Percentiles rank a stretch among this genome's conserved stretches.
Conservation (phyloP, 441 rosid genomes). For the Euphorbia neoarborescens region DNA sequence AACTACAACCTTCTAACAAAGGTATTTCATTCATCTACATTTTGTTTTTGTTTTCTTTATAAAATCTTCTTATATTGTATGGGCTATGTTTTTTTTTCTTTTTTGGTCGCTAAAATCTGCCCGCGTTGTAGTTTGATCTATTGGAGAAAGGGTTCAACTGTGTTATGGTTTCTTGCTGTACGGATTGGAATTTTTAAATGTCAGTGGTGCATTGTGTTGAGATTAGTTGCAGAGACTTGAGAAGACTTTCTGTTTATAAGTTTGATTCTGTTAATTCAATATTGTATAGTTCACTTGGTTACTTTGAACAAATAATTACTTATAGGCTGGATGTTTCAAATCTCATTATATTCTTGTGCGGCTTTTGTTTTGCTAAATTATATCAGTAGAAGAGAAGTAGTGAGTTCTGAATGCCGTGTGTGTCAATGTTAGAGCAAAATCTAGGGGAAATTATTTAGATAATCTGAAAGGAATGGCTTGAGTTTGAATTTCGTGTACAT, state of each 20-base stretch:
- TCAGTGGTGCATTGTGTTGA: neutral
- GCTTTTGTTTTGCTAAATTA: neutral
- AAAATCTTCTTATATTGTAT: neutral
- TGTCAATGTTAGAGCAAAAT: neutral
- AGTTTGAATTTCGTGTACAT: neutral
- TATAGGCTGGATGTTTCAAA: neutral
- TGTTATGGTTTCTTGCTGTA: neutral
- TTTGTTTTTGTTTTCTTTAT: neutral
- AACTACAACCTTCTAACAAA: constrained; percentile 19
- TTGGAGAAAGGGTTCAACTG: constrained; percentile 3
- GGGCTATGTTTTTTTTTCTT: neutral
- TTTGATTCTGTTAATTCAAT: neutral
- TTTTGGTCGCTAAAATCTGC: neutral
- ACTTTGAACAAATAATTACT: neutral
- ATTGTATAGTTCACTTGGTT: neutral
- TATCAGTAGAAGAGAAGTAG: too few relatives aligned
- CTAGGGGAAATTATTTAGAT: too few relatives aligned
- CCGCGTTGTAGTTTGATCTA: neutral
- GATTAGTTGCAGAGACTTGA: neutral
- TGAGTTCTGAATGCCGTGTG: neutral
- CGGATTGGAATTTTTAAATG: neutral
- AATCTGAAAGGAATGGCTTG: neutral
- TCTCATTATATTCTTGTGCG: neutral
- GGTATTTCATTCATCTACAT: constrained; percentile 20
- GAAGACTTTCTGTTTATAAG: neutral